phyloP scores from a whole-genome alignment of 768 basidiomycete genomes.

The Suillus sp. region DNA sequence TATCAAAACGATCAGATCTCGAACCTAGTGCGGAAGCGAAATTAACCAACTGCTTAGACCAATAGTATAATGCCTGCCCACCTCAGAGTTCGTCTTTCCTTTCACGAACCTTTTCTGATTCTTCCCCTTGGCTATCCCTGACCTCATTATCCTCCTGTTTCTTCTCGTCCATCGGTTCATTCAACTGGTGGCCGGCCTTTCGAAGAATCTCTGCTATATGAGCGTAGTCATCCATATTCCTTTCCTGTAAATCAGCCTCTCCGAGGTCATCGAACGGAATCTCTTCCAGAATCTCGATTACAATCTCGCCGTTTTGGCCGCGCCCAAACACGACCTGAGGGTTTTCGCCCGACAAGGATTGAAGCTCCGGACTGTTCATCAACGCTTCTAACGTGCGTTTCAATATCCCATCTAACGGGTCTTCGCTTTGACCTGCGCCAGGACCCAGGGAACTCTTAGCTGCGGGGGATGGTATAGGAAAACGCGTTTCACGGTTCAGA shows the following conservation, averaged over 20 bases:
- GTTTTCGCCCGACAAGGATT: conserved; percentile 31
- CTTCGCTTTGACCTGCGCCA: conserved; percentile 21
- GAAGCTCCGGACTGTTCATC: conserved; percentile 34
- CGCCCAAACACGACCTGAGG: conserved; percentile 45
- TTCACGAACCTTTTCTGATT: conserved; percentile 34
- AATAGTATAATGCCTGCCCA: conserved; percentile 19
- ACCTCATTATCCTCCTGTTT: conserved; percentile 25
- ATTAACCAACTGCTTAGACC: conserved; percentile 1
- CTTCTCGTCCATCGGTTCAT: conserved; percentile 44
- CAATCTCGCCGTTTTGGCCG: conserved; percentile 41
- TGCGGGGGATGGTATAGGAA: conserved; percentile 41
- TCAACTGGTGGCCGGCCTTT: conserved; percentile 44
- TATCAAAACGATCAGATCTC: conserved; percentile 13
- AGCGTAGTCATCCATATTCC: conserved; percentile 43
- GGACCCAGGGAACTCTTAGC: conserved; percentile 24
- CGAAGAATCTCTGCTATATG: conserved; percentile 53
- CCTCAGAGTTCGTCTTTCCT: conserved; percentile 36
- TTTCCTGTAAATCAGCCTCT: conserved; percentile 27
- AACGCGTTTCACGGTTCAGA: conserved; percentile 49
- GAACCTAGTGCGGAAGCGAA: neutral
- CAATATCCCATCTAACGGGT: conserved; percentile 26
- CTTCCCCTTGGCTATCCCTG: conserved; percentile 33
- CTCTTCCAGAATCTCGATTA: conserved; percentile 50
- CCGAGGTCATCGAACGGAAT: conserved; percentile 37
- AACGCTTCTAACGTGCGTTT: conserved; percentile 32